A percentile compares a stretch with the other conserved stretches of the same genome.
Evolutionary conservation across 192 early-diverging fungal genomes (phyloP).

Genomic region (Funneliformis geosporum): DNA sequence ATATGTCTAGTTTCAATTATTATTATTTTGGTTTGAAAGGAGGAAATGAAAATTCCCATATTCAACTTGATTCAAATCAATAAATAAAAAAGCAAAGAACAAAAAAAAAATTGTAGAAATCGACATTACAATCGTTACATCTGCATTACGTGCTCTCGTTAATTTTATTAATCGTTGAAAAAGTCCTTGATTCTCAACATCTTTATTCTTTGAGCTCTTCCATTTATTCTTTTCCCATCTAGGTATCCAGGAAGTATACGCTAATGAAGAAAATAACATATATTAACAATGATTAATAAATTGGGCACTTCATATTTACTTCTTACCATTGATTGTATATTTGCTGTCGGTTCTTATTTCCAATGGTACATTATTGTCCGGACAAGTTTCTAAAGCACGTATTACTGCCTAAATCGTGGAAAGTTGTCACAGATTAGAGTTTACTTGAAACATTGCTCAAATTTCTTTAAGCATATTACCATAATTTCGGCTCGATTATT

Average conservation of each 20-base stretch:
- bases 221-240: constrained; percentile 71
- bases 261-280: constrained; percentile 32
- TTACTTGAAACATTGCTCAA: not conserved
- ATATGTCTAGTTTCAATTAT: constrained; percentile 44
- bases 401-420: constrained; percentile 48
- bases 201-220: constrained; percentile 52
- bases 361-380: constrained; percentile 39
- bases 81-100: not conserved
- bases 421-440: not conserved
- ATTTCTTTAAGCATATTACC: constrained; percentile 33
- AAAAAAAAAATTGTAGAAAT: no score
- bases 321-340: constrained; percentile 70
- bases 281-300: not conserved
- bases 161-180: constrained; percentile 57
- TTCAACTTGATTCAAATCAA: not conserved
- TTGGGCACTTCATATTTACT: not conserved
- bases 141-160: constrained; percentile 44
- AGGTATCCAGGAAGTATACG: constrained; percentile 66
- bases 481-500: constrained; percentile 76
- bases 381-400: constrained; percentile 53
- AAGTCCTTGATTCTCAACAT: constrained; percentile 79
- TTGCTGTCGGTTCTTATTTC: constrained; percentile 77
- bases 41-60: not conserved
- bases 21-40: not conserved
- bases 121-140: constrained; percentile 47